phyloP scores from a whole-genome alignment of 495 filamentous ascomycete genomes.

The Tricharina praecox region DNA sequence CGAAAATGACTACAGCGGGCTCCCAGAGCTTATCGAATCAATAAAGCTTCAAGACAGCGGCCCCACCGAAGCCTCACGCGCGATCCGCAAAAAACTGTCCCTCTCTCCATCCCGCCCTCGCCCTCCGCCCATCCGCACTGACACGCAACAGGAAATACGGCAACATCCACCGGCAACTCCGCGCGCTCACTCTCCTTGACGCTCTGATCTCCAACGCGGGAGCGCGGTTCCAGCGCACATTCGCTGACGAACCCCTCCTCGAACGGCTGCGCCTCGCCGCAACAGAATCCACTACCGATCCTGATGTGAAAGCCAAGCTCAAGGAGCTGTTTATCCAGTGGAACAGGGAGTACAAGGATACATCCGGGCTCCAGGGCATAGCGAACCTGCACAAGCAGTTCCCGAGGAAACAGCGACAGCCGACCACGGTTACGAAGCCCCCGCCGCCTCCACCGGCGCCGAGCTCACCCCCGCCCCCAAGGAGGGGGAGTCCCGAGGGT shows the following conservation, averaged over 20 bases:
- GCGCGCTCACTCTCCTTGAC: conserved; percentile 69
- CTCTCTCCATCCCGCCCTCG: conserved; percentile 20
- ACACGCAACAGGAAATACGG: conserved; percentile 71
- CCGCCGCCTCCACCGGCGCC: conserved; percentile 8
- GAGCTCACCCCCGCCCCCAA: background rate
- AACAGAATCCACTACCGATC: conserved; percentile 69
- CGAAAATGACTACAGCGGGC: conserved; percentile 76
- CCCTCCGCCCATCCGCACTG: conserved; percentile 2
- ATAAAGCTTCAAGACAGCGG: conserved; percentile 78
- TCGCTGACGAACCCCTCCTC: conserved; percentile 64
- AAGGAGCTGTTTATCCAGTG: conserved; percentile 72
- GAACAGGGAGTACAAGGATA: conserved; percentile 67
- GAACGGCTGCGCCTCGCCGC: conserved; percentile 80
- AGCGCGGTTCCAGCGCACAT: conserved; percentile 66
- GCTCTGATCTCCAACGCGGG: conserved; percentile 90
- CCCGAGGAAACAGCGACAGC: conserved; percentile 30
- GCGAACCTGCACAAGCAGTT: conserved; percentile 65
- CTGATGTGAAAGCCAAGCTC: conserved; percentile 70
- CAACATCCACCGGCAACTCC: conserved; percentile 73
- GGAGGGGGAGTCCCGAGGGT: background rate
- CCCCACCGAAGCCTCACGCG: conserved; percentile 76
- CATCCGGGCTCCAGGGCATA: conserved; percentile 62
- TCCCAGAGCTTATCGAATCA: conserved; percentile 85
- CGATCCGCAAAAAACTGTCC: conserved; percentile 88
- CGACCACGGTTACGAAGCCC: conserved; percentile 10